Conservation (phyloP, 2,329 filamentous ascomycete species). For the Zymoseptoria ardabiliae region DNA sequence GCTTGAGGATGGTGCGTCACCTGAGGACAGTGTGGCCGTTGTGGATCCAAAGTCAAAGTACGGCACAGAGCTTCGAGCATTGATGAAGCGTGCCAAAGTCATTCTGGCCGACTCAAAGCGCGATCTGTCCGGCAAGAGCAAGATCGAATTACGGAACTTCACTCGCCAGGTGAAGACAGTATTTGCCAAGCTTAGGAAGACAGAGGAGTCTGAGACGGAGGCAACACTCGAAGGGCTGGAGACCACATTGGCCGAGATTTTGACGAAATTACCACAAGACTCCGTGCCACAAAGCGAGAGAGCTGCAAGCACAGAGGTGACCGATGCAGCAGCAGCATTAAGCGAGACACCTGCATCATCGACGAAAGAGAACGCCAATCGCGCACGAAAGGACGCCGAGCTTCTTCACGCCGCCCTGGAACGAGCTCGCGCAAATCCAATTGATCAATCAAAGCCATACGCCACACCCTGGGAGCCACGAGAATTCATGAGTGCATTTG, state of each 20-base stretch:
- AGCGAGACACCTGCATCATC: constrained; percentile 20
- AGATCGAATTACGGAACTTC: constrained; percentile 69
- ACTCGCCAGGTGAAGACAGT: constrained; percentile 57
- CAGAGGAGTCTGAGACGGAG: constrained; percentile 14
- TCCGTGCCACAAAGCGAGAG: constrained; percentile 12
- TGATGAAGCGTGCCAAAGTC: constrained; percentile 53
- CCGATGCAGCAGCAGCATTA: constrained; percentile 8
- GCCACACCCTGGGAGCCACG: constrained; percentile 83
- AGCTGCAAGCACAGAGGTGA: constrained; percentile 18
- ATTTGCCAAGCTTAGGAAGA: constrained; percentile 46
- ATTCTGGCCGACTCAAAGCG: constrained; percentile 47
- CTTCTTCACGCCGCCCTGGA: constrained; percentile 52
- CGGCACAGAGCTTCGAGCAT: constrained; percentile 43
- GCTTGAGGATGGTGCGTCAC: constrained; percentile 1
- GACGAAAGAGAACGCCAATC: constrained; percentile 41
- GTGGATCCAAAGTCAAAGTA: constrained; percentile 6
- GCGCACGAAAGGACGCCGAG: constrained; percentile 50
- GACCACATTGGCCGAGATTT: constrained; percentile 28
- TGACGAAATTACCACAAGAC: constrained; percentile 41
- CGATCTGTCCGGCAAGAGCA: constrained; percentile 59
- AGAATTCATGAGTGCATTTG: constrained; percentile 82
- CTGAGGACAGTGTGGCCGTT: constrained; percentile 1
- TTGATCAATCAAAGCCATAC: constrained; percentile 74
- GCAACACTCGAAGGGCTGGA: constrained; percentile 30
- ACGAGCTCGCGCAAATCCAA: constrained; percentile 64